Conservation (phyloP, 1,284 basidiomycete genomes). For the Ceraceosorus guamensis region DNA sequence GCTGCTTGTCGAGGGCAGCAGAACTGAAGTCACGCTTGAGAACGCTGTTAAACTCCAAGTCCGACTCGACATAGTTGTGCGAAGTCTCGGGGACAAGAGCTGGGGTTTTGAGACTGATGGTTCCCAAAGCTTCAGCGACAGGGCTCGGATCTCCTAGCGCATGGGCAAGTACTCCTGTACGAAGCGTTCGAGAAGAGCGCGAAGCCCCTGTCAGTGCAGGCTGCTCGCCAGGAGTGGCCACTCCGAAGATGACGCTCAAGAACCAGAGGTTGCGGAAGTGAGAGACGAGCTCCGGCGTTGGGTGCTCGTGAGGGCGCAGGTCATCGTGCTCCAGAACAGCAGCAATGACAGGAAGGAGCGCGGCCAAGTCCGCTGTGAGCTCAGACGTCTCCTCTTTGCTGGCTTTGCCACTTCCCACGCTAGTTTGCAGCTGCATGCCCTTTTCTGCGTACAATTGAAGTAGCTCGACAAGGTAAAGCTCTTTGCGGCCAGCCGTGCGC, state of each 20-base stretch:
- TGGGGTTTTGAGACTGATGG: constrained; percentile 82
- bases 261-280: constrained; percentile 95
- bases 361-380: constrained; percentile 34
- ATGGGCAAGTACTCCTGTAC: background rate
- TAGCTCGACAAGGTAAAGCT: constrained; percentile 70
- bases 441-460: constrained; percentile 82
- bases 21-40: constrained; percentile 55
- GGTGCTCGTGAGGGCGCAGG: constrained; percentile 60
- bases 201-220: constrained; percentile 7
- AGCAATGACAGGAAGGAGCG: constrained; percentile 77
- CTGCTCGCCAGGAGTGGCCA: constrained; percentile 50
- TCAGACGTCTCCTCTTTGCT: constrained; percentile 32
- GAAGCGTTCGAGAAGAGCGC: background rate
- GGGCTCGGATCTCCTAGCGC: background rate
- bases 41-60: constrained; percentile 87
- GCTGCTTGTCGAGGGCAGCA: constrained; percentile 35
- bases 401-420: constrained; percentile 54
- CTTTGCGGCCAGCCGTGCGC: constrained; percentile 27
- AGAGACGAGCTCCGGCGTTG: constrained; percentile 63
- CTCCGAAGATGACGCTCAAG: constrained; percentile 75
- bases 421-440: constrained; percentile 79
- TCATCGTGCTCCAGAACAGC: constrained; percentile 71
- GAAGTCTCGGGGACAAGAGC: constrained; percentile 73
- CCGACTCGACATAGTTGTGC: constrained; percentile 76
- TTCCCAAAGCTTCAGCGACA: constrained; percentile 53